Base-by-base conservation (phyloP, 208 protist genomes). In the Acanthamoeba polyphaga region DNA sequence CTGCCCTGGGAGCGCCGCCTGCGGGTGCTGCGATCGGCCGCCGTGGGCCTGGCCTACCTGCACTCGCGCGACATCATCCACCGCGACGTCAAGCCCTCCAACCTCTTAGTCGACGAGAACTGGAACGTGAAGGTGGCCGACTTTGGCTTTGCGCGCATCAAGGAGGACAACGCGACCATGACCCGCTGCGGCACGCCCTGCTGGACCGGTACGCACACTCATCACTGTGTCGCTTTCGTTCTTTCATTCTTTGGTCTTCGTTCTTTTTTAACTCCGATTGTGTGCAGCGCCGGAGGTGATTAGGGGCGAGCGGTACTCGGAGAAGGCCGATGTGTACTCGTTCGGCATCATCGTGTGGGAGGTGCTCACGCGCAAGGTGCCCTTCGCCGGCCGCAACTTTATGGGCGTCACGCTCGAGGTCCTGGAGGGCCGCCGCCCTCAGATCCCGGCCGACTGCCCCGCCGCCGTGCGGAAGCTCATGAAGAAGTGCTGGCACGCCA, bases 41-140 rank as follows among this genome's bases (percentile, higher is more conserved):
- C 66, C 22, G 8, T 64, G 85, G 87, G 84, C 89, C 82, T 94
- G 68, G 68, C 64, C 64, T 96, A 92, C 22, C 85, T 92, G 10
- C 85, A 92, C 85, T 17, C n/a, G 27, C 43, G 27, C 29, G 34
- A 72, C 60, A 92, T 92, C 85, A 43, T 92, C 10, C 84, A 91
- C 53, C 51, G 84, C 29, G 84, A 91, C 24, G 43, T 46, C 43
- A 46, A 46, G 5, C 43, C 43, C 43, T 46, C 43, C 43, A 46
- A 46, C 43, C 43, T 46, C 43, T 4, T 46, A 1, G 43, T 46
- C 8, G 43, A 46, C 43, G 43, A 46, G 43, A 46, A 46, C 43
- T 46, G 43, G 43, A 46, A 46, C 43, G 43, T 46, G 43, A 46
- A 46, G 43, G 43, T 46, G 43, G 43, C 43, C 43, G 43, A 46